Base-by-base conservation (phyloP, 2,329 filamentous ascomycete species). In the Chalaropsis ovoidea region DNA sequence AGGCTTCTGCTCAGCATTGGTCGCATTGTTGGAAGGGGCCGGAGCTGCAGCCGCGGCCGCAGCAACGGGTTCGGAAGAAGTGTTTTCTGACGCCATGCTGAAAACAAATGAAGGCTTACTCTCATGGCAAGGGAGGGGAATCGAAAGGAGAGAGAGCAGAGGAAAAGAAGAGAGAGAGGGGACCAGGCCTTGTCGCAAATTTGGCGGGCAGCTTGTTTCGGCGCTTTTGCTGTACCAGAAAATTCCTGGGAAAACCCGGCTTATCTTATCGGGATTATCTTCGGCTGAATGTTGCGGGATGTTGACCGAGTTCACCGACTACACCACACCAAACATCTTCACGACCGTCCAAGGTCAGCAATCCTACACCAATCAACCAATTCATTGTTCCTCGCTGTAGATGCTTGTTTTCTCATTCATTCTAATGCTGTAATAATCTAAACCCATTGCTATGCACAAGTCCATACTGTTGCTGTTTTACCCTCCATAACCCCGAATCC, bases 31-130 rank as follows among this genome's bases (percentile, higher is more conserved):
- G n/a, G 52, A 11, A 67, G 27, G 17, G 43, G 42, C 61, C 35
- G 54, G n/a, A 60, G 65, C 61, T 4, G 49, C 39, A 42, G 61
- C 61, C 27, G 65, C 22, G 41, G 63, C 63, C 35, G 19, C 2
- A 42, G 61, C 61, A 42, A 45, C 56, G 27, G 63, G 60, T 13
- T 62, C 47, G 49, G 63, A 60, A 63, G 58, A 65, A 31, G 63
- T 31, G 61, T 62, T 67, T 52, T 67, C 63, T 58, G 66, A 63
- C 60, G 63, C 63, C 66, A 67, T 67, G 41, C 49, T 65, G 35
- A 43, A 56, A 54, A 42, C 19, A 65, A 54, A 15, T 45, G 19
- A 31, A 52, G 62, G 47, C 35, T 62, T 19, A 47, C 41, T 65
- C 54, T 65, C 66, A 67, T 67, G 49, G 56, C 58, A 63, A 60